Base-by-base conservation (phyloP, 805 yeast species). In the Zygosaccharomyces pseudorouxii region DNA sequence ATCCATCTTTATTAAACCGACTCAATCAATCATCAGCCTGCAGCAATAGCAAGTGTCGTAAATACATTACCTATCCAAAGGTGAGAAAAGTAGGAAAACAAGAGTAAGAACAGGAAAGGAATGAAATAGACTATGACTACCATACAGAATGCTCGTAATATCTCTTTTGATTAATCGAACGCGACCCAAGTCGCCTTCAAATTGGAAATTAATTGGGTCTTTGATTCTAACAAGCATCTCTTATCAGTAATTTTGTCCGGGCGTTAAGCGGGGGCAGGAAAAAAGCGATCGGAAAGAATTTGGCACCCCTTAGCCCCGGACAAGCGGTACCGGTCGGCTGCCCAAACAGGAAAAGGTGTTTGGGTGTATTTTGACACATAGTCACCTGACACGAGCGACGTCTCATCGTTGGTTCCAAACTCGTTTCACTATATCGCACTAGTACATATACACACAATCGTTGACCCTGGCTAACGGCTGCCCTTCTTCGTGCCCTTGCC, bases 401-500 rank as follows among this genome's bases (percentile, higher is more conserved):
- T 25, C 3, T 25, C 28, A 25, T 1, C 28, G n/a, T 9, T 9
- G 5, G 28, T 25, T 25, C 11, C 28, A 25, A 25, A 8, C 28
- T 25, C 28, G 28, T 25, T 25, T 25, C 28, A 9, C 11, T 25
- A 25, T 25, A 22, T 22, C 4, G 6, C 23, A 22, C 23, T 22
- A 22, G n/a, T 22, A 22, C 23, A n/a, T n/a, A n/a, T n/a, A n/a
- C n/a, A n/a, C n/a, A n/a, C n/a, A n/a, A n/a, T 4, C 23, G 4
- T 22, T 22, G 6, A 22, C 4, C 23, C 23, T 22, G 23, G 5
- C 29, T 39, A 25, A 19, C 43, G 23, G 12, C 20, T 27, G n/a
- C 35, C 36, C 44, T 28, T 41, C 22, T 23, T 33, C 27, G 29
- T 41, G n/a, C 18, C 29, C 36, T 41, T 41, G 11, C 44, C 35